A percentile compares a stretch with the other conserved stretches of the same genome.
phyloP scores from a whole-genome alignment of 108 stramenopile species.

The Nitzschia sp. region DNA sequence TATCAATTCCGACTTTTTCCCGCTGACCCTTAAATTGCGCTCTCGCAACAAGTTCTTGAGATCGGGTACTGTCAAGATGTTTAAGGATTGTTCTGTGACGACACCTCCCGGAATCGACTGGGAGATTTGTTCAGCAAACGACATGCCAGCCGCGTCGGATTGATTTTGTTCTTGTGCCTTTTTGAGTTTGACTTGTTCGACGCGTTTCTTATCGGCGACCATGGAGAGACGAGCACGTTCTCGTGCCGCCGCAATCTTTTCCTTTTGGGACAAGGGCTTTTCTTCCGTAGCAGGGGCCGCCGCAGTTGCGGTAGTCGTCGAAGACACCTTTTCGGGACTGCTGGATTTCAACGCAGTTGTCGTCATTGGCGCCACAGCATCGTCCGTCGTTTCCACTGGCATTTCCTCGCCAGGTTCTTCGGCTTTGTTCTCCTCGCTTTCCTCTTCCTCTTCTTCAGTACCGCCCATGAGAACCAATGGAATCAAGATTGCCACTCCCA shows the following conservation, averaged over 20 bases:
- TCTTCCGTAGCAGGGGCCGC: neutral
- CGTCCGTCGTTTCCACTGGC: too few relatives aligned
- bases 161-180: too few relatives aligned
- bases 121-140: neutral
- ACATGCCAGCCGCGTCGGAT: too few relatives aligned
- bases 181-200: constrained; percentile 5
- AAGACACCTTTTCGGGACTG: too few relatives aligned
- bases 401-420: constrained; percentile 1
- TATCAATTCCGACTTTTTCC: constrained; percentile 75
- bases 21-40: constrained; percentile 67
- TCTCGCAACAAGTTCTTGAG: constrained; percentile 69
- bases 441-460: constrained; percentile 12
- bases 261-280: neutral
- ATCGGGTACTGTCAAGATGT: constrained; percentile 59
- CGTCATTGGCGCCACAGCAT: too few relatives aligned
- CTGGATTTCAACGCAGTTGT: too few relatives aligned
- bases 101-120: too few relatives aligned
- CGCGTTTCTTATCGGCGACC: constrained; percentile 11
- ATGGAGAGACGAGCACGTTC: constrained; percentile 3
- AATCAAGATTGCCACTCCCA: constrained; percentile 14
- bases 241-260: neutral
- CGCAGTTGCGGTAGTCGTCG: neutral
- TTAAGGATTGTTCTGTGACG: constrained; percentile 35
- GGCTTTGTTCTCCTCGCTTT: neutral
- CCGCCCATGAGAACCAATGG: neutral